phyloP scores from a whole-genome alignment of 345 rosid genomes.

The Corymbia maculata region DNA sequence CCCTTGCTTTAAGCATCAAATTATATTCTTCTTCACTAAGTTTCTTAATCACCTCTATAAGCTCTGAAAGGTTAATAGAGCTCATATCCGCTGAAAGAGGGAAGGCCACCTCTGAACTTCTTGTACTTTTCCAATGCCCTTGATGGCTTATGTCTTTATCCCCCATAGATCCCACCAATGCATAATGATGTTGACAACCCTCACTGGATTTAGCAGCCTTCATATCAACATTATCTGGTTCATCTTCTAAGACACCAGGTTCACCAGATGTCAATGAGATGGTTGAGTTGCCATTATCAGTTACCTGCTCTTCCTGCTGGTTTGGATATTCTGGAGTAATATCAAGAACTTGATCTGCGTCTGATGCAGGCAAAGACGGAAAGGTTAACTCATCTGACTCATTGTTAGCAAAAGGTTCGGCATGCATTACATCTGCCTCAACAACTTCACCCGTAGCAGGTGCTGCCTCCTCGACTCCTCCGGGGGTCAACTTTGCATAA shows the following conservation, averaged over 20 bases:
- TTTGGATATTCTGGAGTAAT: neutral
- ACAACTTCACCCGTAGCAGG: slow-evolving; percentile 14
- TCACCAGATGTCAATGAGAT: neutral
- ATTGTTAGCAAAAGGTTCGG: slow-evolving; percentile 4
- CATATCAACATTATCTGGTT: slow-evolving; percentile 7
- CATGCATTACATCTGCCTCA: slow-evolving; percentile 11
- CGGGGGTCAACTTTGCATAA: slow-evolving; percentile 1
- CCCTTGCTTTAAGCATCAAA: slow-evolving; percentile 39
- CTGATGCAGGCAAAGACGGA: slow-evolving; percentile 7
- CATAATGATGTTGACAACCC: slow-evolving; percentile 13
- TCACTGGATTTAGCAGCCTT: slow-evolving; percentile 14
- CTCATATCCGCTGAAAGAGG: slow-evolving; percentile 11
- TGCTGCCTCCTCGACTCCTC: slow-evolving; percentile 5
- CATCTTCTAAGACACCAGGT: slow-evolving; percentile 1
- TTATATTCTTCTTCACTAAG: slow-evolving; percentile 50
- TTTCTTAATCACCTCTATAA: slow-evolving; percentile 30
- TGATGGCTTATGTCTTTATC: slow-evolving; percentile 22
- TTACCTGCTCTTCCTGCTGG: slow-evolving; percentile 3
- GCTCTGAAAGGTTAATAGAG: slow-evolving; percentile 31
- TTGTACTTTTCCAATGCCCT: slow-evolving; percentile 15
- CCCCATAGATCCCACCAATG: slow-evolving; percentile 21
- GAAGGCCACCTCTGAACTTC: slow-evolving; percentile 4
- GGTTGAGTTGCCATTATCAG: neutral
- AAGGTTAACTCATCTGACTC: slow-evolving; percentile 7
- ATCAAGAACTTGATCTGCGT: neutral